A percentile compares a stretch with the other conserved stretches of the same genome.
These are phyloP conservation scores for Gossypium gossypioides DNA, from an alignment of 441 rosid species.

Conservation along the genomic window DNA sequence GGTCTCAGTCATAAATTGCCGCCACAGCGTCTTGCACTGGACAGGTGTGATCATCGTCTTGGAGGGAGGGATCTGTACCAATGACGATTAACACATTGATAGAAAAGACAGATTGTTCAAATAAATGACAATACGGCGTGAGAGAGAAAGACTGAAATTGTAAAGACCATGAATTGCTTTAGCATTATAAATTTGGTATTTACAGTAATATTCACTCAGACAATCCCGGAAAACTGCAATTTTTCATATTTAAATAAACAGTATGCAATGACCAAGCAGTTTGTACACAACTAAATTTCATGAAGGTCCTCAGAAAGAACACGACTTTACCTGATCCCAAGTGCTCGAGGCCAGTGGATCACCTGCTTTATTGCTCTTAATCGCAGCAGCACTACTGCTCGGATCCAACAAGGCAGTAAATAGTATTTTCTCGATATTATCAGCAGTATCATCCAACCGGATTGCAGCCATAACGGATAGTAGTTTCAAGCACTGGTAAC, in stretches of 20 bases:
- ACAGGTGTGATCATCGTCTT: constrained; percentile 89
- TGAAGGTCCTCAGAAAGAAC: constrained; percentile 6
- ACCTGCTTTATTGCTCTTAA: constrained; percentile 33
- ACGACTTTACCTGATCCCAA: constrained; percentile 72
- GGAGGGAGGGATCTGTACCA: constrained; percentile 52
- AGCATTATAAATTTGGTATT: background rate
- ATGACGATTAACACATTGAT: background rate
- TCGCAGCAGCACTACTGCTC: constrained; percentile 28
- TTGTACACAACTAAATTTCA: background rate
- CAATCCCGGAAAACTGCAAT: background rate
- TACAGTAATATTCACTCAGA: background rate
- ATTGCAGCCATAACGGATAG: constrained; percentile 71
- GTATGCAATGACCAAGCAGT: background rate
- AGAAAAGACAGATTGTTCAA: background rate
- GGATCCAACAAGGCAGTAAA: constrained; percentile 46
- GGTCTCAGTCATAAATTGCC: constrained; percentile 88
- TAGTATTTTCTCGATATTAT: constrained; percentile 60
- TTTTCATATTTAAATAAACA: background rate
- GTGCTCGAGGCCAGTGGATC: constrained; percentile 88
- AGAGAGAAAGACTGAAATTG: background rate
- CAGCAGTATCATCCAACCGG: constrained; percentile 64
- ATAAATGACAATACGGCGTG: background rate
- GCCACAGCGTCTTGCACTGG: constrained; percentile 93
- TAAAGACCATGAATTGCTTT: background rate
- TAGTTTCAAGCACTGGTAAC: constrained; percentile 70